Percentiles rank a stretch among this genome's conserved stretches.
Evolutionary conservation across 2,329 filamentous ascomycete genomes (phyloP).

Genomic region (Fusarium solani-melongenae): DNA sequence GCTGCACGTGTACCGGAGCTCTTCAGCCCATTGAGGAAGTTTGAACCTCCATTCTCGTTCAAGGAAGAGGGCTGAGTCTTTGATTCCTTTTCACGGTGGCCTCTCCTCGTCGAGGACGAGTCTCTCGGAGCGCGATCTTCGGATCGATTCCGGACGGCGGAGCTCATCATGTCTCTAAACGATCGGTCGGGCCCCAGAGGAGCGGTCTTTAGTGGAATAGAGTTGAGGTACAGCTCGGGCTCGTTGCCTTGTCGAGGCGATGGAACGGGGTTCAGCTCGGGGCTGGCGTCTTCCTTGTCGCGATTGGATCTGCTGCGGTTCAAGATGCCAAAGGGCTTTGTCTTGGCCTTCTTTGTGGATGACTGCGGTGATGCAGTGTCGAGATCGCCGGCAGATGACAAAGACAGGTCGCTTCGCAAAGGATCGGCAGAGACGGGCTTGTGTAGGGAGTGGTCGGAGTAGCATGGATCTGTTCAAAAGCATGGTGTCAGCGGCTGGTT

Average conservation of each 20-base stretch:
- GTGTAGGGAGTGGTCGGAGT: slow-evolving; percentile 49
- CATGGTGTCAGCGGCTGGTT: slow-evolving; percentile 36
- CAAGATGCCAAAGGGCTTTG: slow-evolving; percentile 66
- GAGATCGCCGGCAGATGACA: slow-evolving; percentile 61
- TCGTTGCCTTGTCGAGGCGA: slow-evolving; percentile 40
- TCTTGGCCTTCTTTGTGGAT: slow-evolving; percentile 61
- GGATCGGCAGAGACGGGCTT: slow-evolving; percentile 55
- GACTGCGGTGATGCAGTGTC: slow-evolving; percentile 51
- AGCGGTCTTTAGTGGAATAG: slow-evolving; percentile 66
- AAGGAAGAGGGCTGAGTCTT: slow-evolving; percentile 65
- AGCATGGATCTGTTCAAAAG: slow-evolving; percentile 41
- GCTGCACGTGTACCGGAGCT: slow-evolving; percentile 56
- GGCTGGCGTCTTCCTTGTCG: slow-evolving; percentile 59
- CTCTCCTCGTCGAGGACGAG: slow-evolving; percentile 54
- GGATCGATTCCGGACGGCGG: slow-evolving; percentile 75
- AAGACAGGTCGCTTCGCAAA: slow-evolving; percentile 64
- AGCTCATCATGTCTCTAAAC: slow-evolving; percentile 74
- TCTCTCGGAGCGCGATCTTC: slow-evolving; percentile 72
- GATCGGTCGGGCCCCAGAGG: slow-evolving; percentile 74
- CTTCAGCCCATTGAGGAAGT: slow-evolving; percentile 41
- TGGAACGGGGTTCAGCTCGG: slow-evolving; percentile 48
- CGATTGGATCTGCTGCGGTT: slow-evolving; percentile 63
- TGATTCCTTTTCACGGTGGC: slow-evolving; percentile 59
- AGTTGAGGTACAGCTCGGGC: slow-evolving; percentile 44
- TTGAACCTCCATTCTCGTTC: slow-evolving; percentile 66